Evolutionary conservation across 192 early-diverging fungal species (phyloP), one percentile per base, ranked within the genome.

Genomic region (Blastocladiella britannica): DNA sequence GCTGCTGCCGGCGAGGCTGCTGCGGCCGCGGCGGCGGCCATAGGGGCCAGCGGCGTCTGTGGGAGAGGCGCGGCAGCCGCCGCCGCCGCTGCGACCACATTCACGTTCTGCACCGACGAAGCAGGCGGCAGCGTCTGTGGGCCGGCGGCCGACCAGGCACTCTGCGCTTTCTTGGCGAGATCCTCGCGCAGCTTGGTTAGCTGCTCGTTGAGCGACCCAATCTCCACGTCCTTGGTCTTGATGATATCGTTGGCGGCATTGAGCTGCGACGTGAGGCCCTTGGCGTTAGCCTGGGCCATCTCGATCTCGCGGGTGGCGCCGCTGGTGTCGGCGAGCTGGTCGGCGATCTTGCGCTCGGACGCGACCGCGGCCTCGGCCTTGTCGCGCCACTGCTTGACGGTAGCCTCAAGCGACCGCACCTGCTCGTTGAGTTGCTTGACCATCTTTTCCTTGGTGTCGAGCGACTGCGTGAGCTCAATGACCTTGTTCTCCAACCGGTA

Each of bases 401-500:
- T 63, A 28, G 55, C 55, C 1, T 60, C 58, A 22, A 57, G 61
- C 58, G 60, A 25, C 15, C 56, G 43, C 26, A 55, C 30, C 0
- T 55, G 47, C 58, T 71, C 66, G n/a, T 58, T 57, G 15, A 60
- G 59, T 4, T 66, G 63, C 55, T 43, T 29, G 0, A 61, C 64
- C 61, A 73, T 62, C 58, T 68, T 57, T 28, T 82, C 78, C 60
- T 75, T 70, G 54, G 67, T 65, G 27, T 76, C 76, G 54, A 92
- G 65, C 28, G 70, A 68, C 61, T 87, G 87, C 28, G 91, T 93
- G 57, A 99, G 73, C 66, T 89, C 88, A 63, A 97, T 82, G 57
- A 99, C 87, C 76, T 93, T 97, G 73, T 78, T 82, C 70, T 99
- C 95, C 4, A 99, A 72, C 70, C 83, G 83, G 68, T 88, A 89